Evolutionary conservation across 148 eudicot genomes (phyloP).

Genomic region (Amaranthus palmeri): DNA sequence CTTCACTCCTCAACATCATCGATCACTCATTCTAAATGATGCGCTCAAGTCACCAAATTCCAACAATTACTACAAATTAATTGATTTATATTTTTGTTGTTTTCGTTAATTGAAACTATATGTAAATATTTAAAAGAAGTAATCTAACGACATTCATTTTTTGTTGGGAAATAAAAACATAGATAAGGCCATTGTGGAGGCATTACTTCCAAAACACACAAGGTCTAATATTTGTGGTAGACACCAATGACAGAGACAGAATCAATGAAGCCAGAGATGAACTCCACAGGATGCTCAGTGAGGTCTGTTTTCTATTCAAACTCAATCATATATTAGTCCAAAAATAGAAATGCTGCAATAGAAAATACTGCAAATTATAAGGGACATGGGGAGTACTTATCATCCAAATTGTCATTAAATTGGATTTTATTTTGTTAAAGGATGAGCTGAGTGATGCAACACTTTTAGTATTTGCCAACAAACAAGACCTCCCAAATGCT

Average conservation of each 20-base stretch:
- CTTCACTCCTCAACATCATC: too few relatives aligned
- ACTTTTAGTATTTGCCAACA: conserved; percentile 57
- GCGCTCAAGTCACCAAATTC: too few relatives aligned
- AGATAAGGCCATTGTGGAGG: conserved; percentile 75
- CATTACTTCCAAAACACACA: conserved; percentile 25
- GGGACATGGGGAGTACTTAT: too few relatives aligned
- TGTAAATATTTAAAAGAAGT: too few relatives aligned
- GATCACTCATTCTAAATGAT: too few relatives aligned
- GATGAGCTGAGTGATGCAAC: conserved; percentile 29
- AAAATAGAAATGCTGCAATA: too few relatives aligned
- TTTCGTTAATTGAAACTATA: too few relatives aligned
- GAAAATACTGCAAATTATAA: too few relatives aligned
- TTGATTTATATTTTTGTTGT: too few relatives aligned
- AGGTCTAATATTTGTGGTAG: conserved; percentile 26
- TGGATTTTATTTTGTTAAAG: not conserved
- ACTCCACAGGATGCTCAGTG: conserved; percentile 26
- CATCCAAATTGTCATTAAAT: not conserved
- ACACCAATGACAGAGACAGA: conserved; percentile 23
- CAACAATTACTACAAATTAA: too few relatives aligned
- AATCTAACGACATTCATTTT: not conserved
- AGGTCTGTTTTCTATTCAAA: conserved; percentile 13
- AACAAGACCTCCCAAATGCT: conserved; percentile 68
- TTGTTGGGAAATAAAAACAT: not conserved
- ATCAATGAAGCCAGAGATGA: conserved; percentile 25
- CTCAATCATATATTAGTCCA: not conserved